Evolutionary conservation across 2,329 filamentous ascomycete genomes (phyloP), one percentile per base, ranked within the genome.

Genomic region (Pestalotiopsis sp.): DNA sequence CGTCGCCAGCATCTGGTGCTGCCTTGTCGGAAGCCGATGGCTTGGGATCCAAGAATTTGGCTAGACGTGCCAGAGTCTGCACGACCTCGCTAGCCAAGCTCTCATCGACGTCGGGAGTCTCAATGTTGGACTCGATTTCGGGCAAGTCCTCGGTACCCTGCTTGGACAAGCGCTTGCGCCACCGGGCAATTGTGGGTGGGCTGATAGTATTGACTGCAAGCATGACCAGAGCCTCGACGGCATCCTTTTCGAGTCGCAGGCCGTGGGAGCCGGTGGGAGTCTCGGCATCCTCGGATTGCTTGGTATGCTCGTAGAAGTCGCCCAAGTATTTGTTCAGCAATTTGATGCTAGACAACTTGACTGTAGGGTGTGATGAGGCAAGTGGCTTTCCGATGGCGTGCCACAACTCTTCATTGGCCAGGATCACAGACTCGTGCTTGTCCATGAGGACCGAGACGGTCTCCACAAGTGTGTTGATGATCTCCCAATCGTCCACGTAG

Each of bases 1-100:
- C 81, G 6, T 84, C 83, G 1, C 83, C 83, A 2, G 83, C 82
- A 7, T 80, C 80, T 2, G 83, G 80, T 1, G 83, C 78, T 12
- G 80, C 81, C 20, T 81, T 79, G 20, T 84, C 83, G 5, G 79
- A 77, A 72, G 79, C 72, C 77, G 81, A 83, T 78, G 84, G 83
- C 71, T 91, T 93, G 88, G 87, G 75, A 83, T 90, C 70, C 86
- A 90, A 80, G 68, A 85, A 85, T 25, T 83, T 89, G 57, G 91
- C 93, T 0, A 99, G 84, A 83, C 97, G 97, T 49, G 95, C 86
- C 45, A 97, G 84, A 71, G 97, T 94, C 72, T 94, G 92, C 4
- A 93, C 89, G 13, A 90, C 90, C 77, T 97, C 93, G 57, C 89
- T 86, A 1, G 93, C 93, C n/a, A 98, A 84, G 11, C 90, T 86